phyloP scores from a whole-genome alignment of 768 basidiomycete genomes.

The Hericium erinaceus region DNA sequence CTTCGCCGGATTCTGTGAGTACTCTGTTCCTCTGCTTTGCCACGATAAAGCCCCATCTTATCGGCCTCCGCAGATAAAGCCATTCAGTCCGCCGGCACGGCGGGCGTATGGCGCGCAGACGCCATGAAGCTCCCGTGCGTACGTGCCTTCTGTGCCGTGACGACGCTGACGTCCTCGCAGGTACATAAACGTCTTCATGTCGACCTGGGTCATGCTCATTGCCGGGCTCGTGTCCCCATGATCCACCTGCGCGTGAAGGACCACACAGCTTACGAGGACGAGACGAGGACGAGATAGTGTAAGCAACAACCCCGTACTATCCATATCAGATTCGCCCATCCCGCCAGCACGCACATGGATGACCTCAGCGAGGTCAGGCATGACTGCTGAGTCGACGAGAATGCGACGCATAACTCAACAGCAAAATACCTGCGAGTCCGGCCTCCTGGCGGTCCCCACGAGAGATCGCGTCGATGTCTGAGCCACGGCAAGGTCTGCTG shows the following conservation, averaged over 20 bases:
- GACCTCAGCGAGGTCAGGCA: no score
- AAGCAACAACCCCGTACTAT: no score
- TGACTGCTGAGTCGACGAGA: no score
- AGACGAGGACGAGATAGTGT: constrained; percentile 45
- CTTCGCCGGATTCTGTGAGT: constrained; percentile 68
- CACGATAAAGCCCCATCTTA: no score
- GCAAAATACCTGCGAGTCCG: background rate
- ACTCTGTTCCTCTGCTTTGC: no score
- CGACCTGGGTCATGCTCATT: constrained; percentile 65
- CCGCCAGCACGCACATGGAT: no score
- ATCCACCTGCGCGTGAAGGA: constrained; percentile 62
- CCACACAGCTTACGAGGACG: constrained; percentile 37
- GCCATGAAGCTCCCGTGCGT: constrained; percentile 52
- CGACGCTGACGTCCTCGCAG: constrained; percentile 12
- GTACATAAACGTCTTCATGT: constrained; percentile 64
- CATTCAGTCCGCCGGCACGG: constrained; percentile 68
- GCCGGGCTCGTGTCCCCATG: constrained; percentile 63
- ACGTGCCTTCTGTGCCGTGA: background rate
- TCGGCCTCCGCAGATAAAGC: constrained; percentile 42
- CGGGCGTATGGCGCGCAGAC: constrained; percentile 65
- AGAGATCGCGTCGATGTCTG: no score
- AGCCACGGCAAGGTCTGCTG: no score
- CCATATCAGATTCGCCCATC: no score
- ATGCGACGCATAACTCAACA: background rate
- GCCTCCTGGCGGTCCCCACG: no score